Evolutionary conservation across 768 basidiomycete species (phyloP).

Genomic region (Kwoniella shandongensis): DNA sequence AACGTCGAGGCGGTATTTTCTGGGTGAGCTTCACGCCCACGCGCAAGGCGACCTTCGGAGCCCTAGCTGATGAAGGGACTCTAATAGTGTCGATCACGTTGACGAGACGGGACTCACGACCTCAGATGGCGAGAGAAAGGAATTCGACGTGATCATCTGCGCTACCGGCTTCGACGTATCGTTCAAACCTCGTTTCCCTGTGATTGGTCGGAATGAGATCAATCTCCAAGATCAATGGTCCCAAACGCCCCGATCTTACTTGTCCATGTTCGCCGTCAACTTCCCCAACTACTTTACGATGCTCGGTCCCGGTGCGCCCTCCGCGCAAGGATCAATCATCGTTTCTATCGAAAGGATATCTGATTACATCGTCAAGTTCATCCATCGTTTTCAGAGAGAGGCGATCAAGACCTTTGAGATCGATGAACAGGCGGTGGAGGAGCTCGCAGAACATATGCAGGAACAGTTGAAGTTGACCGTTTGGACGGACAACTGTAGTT

Average conservation of each 20-base stretch:
- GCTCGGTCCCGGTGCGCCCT: slow-evolving; percentile 12
- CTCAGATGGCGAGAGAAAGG: slow-evolving; percentile 18
- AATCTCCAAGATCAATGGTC: slow-evolving; percentile 28
- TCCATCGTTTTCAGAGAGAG: slow-evolving; percentile 9
- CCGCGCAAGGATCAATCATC: slow-evolving; percentile 15
- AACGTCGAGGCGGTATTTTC: slow-evolving; percentile 13
- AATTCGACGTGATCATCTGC: slow-evolving; percentile 35
- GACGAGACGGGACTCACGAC: slow-evolving; percentile 27
- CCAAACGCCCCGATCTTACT: slow-evolving; percentile 15
- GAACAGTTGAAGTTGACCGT: slow-evolving; percentile 12
- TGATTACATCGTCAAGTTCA: slow-evolving; percentile 13
- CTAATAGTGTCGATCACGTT: slow-evolving; percentile 9
- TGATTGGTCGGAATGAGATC: slow-evolving; percentile 18
- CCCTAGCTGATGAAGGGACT: too few relatives aligned
- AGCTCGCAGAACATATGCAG: slow-evolving; percentile 11
- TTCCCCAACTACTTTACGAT: slow-evolving; percentile 28
- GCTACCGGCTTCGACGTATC: slow-evolving; percentile 36
- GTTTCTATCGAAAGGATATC: slow-evolving; percentile 16
- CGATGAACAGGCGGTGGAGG: slow-evolving; percentile 1
- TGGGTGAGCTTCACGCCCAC: too few relatives aligned
- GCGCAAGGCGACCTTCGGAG: too few relatives aligned
- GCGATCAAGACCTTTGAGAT: slow-evolving; percentile 13
- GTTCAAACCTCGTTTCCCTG: slow-evolving; percentile 27
- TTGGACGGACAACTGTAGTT: slow-evolving; percentile 14
- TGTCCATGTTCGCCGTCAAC: slow-evolving; percentile 20